Evolutionary conservation across 805 yeast species (phyloP), one percentile per base, ranked within the genome.

Genomic region (Candida tibetensis): DNA sequence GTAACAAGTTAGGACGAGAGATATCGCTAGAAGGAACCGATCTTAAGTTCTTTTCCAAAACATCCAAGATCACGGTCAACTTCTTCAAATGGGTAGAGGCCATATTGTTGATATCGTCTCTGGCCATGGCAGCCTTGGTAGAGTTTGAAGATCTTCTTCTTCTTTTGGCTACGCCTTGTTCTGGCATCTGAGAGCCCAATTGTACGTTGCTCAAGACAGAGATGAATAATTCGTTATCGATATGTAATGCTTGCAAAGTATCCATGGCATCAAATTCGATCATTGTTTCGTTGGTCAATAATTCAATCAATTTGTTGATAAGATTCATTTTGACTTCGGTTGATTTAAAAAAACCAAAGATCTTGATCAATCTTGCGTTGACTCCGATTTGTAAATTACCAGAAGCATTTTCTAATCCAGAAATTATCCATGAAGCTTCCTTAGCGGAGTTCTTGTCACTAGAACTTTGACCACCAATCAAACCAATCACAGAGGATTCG

Each of bases 71-170:
- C 17, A 84, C 64, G 2, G 97, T 86, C 25, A 90, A 71, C 51
- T 82, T 87, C 49, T 78, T 80, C 57, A 90, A 66, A 55, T 90
- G 96, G 12, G 68, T 60, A 36, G 88, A 82, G 0, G 97, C 97
- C 59, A 86, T 70, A 34, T 71, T 74, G 9, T 83, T 79, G 31
- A 90, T 74, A 40, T 79, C 85, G 38, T 82, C 85, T 40, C 66
- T 80, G 38, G 82, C 79, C 70, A 82, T 74, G n/a, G 82, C 83
- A 51, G 81, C 89, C 53, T 79, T 82, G 1, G 91, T 74, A 12
- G 85, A 73, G 21, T 87, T 80, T 1, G 93, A 81, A 1, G 93
- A 82, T 66, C 97, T 77, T 71, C 96, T 81, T 55, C 72, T 64
- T 63, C 96, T 78, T 60, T 87, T 86, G 12, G 88, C 79, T 16